Conservation (phyloP, 768 basidiomycete genomes). For the Mycena sanguinolenta region DNA sequence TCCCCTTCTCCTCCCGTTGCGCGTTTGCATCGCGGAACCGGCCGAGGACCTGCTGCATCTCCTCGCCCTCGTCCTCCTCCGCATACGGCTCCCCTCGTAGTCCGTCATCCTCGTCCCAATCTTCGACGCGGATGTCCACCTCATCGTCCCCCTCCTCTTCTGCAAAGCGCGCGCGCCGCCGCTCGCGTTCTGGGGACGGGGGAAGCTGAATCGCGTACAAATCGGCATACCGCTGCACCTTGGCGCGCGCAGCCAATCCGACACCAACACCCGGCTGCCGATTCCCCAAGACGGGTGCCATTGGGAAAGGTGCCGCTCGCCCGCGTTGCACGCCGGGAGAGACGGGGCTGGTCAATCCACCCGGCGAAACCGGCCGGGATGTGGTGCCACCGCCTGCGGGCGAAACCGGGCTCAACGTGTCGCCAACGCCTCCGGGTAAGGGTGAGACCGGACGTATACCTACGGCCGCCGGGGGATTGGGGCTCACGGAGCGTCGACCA, state of each 20-base stretch:
- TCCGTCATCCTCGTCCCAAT: conserved; percentile 38
- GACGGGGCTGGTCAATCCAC: conserved; percentile 6
- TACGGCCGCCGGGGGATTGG: neutral
- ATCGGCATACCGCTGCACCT: conserved; percentile 48
- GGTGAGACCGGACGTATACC: conserved; percentile 1
- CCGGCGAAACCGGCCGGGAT: neutral
- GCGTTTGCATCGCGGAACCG: conserved; percentile 47
- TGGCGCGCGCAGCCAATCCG: conserved; percentile 45
- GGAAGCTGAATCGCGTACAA: conserved; percentile 45
- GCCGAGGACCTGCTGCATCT: conserved; percentile 54
- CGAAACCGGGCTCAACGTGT: neutral
- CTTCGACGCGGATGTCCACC: conserved; percentile 38
- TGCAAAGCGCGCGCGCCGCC: conserved; percentile 14
- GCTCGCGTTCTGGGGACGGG: conserved; percentile 24
- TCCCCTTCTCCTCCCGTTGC: conserved; percentile 21
- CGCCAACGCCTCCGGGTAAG: conserved; percentile 8
- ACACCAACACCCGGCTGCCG: conserved; percentile 37
- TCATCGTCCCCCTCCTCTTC: conserved; percentile 16
- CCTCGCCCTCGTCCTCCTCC: conserved; percentile 44
- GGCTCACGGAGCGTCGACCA: neutral
- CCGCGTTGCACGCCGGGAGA: conserved; percentile 55
- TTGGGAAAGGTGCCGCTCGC: conserved; percentile 65
- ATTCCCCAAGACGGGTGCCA: conserved; percentile 52
- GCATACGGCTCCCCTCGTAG: neutral
- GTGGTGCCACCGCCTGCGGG: conserved; percentile 14